Evolutionary conservation across 1,139 yeast genomes (phyloP).

Genomic region (Yamadazyma triangularis): DNA sequence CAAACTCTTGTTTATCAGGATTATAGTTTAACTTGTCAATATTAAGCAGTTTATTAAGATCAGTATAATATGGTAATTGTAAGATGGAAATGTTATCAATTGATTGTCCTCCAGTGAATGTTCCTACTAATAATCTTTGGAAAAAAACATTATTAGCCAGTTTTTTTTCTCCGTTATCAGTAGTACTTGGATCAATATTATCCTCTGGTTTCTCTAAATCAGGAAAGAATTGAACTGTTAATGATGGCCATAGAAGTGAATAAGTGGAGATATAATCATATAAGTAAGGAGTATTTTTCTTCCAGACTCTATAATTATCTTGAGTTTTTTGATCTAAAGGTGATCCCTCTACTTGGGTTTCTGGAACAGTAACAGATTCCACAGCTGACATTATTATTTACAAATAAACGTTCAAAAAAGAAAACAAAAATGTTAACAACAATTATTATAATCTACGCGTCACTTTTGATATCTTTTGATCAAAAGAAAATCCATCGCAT

Average conservation of each 20-base stretch:
- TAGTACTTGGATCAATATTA: not conserved
- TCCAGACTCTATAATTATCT: constrained; percentile 45
- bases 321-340: constrained; percentile 25
- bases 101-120: constrained; percentile 43
- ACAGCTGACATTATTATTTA: not conserved
- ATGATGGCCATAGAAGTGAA: constrained; percentile 52
- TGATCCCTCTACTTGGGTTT: constrained; percentile 2
- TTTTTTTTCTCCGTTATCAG: too few species aligned
- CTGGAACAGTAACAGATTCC: too few species aligned
- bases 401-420: not conserved
- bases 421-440: not conserved
- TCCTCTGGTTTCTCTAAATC: constrained; percentile 29
- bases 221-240: constrained; percentile 52
- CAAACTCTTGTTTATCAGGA: constrained; percentile 40
- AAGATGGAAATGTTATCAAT: constrained; percentile 36
- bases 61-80: constrained; percentile 31
- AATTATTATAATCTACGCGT: not conserved
- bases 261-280: constrained; percentile 49
- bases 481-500: too few species aligned
- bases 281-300: constrained; percentile 49
- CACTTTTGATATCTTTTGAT: too few species aligned
- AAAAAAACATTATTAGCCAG: constrained; percentile 7
- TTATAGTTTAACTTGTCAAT: constrained; percentile 33
- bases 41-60: constrained; percentile 28
- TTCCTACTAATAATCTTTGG: constrained; percentile 38